Evolutionary conservation across 73 alveolate species (phyloP).

Genomic region (Paramecium sexaurelia): DNA sequence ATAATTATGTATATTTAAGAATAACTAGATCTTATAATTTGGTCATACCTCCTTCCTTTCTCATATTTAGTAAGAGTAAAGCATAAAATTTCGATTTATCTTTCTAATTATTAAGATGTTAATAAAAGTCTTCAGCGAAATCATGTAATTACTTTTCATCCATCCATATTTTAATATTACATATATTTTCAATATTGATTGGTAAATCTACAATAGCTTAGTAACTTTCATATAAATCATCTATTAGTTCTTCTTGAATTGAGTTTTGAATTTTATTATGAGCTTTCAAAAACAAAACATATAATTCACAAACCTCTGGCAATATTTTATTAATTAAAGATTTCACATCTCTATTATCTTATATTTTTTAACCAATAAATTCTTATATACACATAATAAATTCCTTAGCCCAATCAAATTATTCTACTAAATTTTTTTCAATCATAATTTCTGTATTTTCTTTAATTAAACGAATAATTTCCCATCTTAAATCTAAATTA

Average conservation of each 20-base stretch:
- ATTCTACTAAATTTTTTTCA: background rate
- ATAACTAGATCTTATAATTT: conserved; percentile 13
- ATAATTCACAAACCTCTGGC: conserved; percentile 44
- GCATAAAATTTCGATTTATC: background rate
- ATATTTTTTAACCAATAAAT: conserved; percentile 21
- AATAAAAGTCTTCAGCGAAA: conserved; percentile 19
- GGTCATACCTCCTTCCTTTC: background rate
- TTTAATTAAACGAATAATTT: background rate
- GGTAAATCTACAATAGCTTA: conserved; percentile 22
- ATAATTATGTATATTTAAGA: background rate
- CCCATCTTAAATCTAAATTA: conserved; percentile 39
- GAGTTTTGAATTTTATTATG: background rate
- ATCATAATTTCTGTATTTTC: conserved; percentile 45
- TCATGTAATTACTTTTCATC: conserved; percentile 56
- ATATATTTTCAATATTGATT: background rate
- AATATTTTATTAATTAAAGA: conserved; percentile 42
- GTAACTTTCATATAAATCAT: conserved; percentile 20
- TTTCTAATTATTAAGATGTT: background rate
- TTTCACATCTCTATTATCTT: conserved; percentile 49
- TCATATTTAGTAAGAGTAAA: conserved; percentile 7
- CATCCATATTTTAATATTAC: conserved; percentile 47
- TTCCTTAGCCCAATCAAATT: conserved; percentile 33
- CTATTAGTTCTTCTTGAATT: background rate
- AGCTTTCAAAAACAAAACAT: background rate
- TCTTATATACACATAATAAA: background rate